These are phyloP conservation scores for Aspergillus incahuasiensis DNA, from an alignment of 495 filamentous ascomycete genomes.

Conservation along the genomic window DNA sequence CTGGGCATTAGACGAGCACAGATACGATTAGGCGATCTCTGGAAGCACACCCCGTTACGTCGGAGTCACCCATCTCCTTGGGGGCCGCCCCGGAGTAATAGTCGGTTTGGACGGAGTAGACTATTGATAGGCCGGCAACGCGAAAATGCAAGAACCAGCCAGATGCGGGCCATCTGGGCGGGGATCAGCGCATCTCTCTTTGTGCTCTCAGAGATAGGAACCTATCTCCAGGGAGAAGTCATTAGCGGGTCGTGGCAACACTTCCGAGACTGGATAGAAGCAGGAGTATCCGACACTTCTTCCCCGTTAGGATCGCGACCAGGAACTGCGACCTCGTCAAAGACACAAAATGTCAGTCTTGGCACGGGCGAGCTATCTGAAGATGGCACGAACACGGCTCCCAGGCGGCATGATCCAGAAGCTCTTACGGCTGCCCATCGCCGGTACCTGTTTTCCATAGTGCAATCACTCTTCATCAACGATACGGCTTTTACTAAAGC, in stretches of 20 bases:
- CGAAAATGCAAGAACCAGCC: conserved; percentile 51
- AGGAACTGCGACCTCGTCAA: conserved; percentile 32
- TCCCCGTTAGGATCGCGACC: conserved; percentile 41
- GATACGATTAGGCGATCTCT: conserved; percentile 72
- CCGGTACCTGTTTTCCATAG: conserved; percentile 63
- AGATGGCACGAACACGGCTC: conserved; percentile 7
- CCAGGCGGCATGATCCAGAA: conserved; percentile 70
- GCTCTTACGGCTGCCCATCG: conserved; percentile 74
- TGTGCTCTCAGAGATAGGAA: conserved; percentile 77
- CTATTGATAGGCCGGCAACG: conserved; percentile 54
- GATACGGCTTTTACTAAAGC: conserved; percentile 63
- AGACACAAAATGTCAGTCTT: conserved; percentile 13
- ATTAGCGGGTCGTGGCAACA: conserved; percentile 69
- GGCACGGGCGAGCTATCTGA: conserved; percentile 13
- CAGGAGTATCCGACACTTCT: conserved; percentile 17
- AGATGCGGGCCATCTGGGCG: conserved; percentile 81
- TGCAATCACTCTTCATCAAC: conserved; percentile 65
- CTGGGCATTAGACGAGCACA: conserved; percentile 78
- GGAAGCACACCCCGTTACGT: conserved; percentile 74
- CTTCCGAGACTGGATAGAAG: conserved; percentile 56
- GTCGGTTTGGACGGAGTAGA: conserved; percentile 49
- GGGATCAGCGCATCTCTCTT: conserved; percentile 78
- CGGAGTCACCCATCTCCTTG: conserved; percentile 69
- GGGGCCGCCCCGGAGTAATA: conserved; percentile 57
- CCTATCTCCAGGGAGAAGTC: conserved; percentile 86